Conservation (phyloP, 2,329 filamentous ascomycete species). For the Exophiala spinifera region DNA sequence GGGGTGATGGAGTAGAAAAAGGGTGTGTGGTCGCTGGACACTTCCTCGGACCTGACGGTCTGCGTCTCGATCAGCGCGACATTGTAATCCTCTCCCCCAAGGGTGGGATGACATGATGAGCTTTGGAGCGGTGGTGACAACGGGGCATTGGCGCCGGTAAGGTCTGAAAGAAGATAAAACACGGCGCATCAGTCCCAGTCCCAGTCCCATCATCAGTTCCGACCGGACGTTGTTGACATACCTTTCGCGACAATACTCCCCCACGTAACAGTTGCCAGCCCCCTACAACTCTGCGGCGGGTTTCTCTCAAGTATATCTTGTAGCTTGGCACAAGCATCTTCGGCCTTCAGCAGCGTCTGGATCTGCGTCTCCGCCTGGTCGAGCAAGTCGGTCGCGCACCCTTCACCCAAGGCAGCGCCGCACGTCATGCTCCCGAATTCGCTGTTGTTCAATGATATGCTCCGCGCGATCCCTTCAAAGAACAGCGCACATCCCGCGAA, state of each 20-base stretch:
- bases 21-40: slow-evolving; percentile 16
- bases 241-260: slow-evolving; percentile 16
- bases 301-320: slow-evolving; percentile 9
- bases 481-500: slow-evolving; percentile 18
- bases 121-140: slow-evolving; percentile 1
- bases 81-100: slow-evolving; percentile 10
- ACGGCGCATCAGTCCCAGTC: background rate
- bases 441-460: slow-evolving; percentile 10
- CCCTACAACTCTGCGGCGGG: slow-evolving; percentile 12
- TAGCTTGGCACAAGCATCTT: slow-evolving; percentile 6
- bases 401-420: slow-evolving; percentile 7
- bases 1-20: slow-evolving; percentile 21
- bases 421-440: slow-evolving; percentile 17
- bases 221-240: background rate
- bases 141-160: slow-evolving; percentile 10
- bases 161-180: slow-evolving; percentile 1
- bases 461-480: slow-evolving; percentile 20
- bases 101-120: slow-evolving; percentile 11
- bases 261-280: slow-evolving; percentile 15
- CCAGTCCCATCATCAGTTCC: background rate
- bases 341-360: background rate
- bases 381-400: slow-evolving; percentile 14
- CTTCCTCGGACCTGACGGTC: slow-evolving; percentile 12
- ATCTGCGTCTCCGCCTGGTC: slow-evolving; percentile 9
- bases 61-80: slow-evolving; percentile 17